Percentiles rank a stretch among this genome's conserved stretches.
Conservation (phyloP, 2,329 filamentous ascomycete genomes). For the Hirsutella minnesotensis region DNA sequence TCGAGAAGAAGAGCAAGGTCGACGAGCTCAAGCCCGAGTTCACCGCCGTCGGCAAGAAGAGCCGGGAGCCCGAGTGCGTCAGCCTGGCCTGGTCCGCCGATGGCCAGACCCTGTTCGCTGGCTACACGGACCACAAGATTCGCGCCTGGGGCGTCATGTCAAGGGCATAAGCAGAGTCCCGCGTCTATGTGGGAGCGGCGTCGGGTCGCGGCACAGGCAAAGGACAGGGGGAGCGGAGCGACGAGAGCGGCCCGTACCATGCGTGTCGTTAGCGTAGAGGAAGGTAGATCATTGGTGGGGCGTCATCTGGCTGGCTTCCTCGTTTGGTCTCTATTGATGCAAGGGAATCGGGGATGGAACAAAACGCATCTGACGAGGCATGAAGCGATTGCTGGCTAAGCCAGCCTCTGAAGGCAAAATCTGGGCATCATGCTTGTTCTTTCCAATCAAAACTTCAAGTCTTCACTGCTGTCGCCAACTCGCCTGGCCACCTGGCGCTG, state of each 20-base stretch:
- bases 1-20: conserved; percentile 99
- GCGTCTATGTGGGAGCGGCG: conserved; percentile 7
- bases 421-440: conserved; percentile 26
- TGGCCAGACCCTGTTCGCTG: conserved; percentile 97
- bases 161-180: conserved; percentile 50
- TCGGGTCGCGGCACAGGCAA: conserved; percentile 4
- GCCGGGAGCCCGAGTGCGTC: conserved; percentile 95
- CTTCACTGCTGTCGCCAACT: conserved; percentile 1
- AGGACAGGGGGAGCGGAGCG: neutral
- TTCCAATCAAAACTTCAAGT: conserved; percentile 23
- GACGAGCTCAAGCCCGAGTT: conserved; percentile 99
- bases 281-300: conserved; percentile 31
- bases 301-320: conserved; percentile 34
- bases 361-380: conserved; percentile 22
- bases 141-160: conserved; percentile 97
- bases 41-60: conserved; percentile 96
- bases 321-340: conserved; percentile 31
- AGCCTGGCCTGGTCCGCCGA: conserved; percentile 96
- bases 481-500: neutral
- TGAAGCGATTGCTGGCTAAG: conserved; percentile 24
- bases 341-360: conserved; percentile 17
- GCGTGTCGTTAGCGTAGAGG: neutral
- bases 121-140: conserved; percentile 99
- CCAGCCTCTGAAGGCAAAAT: conserved; percentile 22
- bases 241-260: neutral